Conservation (phyloP, 192 early-diverging fungal species). For the Linderina pennispora region DNA sequence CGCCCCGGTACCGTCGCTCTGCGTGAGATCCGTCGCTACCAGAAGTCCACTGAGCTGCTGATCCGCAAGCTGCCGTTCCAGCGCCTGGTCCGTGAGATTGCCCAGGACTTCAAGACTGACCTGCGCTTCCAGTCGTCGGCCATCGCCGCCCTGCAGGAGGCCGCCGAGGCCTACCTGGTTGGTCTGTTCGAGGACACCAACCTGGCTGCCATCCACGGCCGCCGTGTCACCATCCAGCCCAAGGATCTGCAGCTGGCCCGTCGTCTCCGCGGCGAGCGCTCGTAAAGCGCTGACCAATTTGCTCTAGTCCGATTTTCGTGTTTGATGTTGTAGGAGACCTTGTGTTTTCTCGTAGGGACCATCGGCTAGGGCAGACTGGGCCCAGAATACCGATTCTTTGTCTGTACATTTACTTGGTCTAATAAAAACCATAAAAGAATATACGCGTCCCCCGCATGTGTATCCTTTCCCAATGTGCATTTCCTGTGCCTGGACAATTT, state of each 20-base stretch:
- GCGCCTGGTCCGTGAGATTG: conserved; percentile 97
- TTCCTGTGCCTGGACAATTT: too few species aligned
- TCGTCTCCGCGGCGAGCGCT: conserved; percentile 88
- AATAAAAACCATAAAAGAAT: conserved; percentile 16
- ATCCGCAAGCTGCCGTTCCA: conserved; percentile 94
- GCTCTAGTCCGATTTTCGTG: too few species aligned
- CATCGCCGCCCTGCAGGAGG: conserved; percentile 92
- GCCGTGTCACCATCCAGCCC: conserved; percentile 99
- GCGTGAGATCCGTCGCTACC: conserved; percentile 89
- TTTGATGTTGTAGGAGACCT: too few species aligned
- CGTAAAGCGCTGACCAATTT: too few species aligned
- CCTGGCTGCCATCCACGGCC: conserved; percentile 97
- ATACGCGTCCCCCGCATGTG: too few species aligned
- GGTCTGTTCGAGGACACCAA: conserved; percentile 86
- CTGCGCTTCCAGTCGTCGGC: conserved; percentile 97
- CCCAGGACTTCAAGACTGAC: conserved; percentile 99
- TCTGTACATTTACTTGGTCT: conserved; percentile 23
- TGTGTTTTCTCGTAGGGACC: background rate
- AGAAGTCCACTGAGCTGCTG: conserved; percentile 94
- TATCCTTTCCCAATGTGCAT: too few species aligned
- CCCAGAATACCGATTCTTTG: too few species aligned
- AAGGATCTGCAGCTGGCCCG: conserved; percentile 99
- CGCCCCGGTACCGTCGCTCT: conserved; percentile 85
- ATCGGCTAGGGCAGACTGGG: too few species aligned
- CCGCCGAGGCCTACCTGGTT: conserved; percentile 84